These are phyloP conservation scores for Silybum marianum DNA, from an alignment of 129 eudicot species.

Conservation along the genomic window DNA sequence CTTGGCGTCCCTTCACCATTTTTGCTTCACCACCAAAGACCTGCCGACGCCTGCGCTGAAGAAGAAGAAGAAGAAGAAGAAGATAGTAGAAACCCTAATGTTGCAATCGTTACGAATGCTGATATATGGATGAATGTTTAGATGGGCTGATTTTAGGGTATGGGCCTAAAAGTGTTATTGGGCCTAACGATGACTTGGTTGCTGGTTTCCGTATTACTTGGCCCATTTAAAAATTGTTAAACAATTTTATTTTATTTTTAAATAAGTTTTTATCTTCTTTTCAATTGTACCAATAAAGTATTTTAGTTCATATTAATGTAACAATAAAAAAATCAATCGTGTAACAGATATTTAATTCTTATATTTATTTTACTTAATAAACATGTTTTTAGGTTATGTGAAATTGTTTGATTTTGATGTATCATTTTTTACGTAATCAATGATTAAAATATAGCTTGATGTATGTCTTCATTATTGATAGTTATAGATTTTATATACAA, in stretches of 20 bases:
- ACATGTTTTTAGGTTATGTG: neutral
- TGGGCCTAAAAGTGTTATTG: neutral
- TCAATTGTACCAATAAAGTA: too few species aligned
- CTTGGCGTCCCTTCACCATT: conserved; percentile 56
- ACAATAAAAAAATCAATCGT: neutral
- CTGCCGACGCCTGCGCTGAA: conserved; percentile 17
- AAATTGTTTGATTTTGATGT: neutral
- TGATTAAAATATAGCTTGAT: too few species aligned
- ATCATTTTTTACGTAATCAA: neutral
- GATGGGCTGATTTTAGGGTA: conserved; percentile 10
- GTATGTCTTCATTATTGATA: too few species aligned
- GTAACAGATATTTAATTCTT: neutral
- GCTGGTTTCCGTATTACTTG: neutral
- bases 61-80: neutral
- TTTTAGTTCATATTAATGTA: too few species aligned
- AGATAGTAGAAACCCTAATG: conserved; percentile 17
- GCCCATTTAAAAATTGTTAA: neutral
- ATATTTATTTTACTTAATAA: too few species aligned
- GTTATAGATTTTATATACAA: too few species aligned
- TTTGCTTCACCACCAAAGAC: conserved; percentile 7
- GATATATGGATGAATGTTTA: conserved; percentile 7
- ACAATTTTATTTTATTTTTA: too few species aligned
- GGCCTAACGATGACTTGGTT: neutral
- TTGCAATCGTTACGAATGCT: neutral
- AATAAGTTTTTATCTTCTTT: too few species aligned